These are phyloP conservation scores for Neurospora sp. DNA, from an alignment of 495 filamentous ascomycete species.

Conservation along the genomic window DNA sequence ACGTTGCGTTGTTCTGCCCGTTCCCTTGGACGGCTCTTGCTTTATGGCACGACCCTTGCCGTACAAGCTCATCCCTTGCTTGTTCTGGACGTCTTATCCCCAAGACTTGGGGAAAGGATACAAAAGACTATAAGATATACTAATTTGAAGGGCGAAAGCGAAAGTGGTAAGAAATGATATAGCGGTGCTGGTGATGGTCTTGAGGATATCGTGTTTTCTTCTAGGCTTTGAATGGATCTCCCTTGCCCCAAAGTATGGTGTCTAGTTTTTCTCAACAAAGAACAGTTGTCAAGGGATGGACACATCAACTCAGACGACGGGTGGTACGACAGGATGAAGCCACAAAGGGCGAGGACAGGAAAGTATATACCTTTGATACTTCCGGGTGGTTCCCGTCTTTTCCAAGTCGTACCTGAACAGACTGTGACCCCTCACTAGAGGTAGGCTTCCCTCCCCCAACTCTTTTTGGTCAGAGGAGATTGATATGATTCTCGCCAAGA, in stretches of 20 bases:
- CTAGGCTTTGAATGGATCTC: background rate
- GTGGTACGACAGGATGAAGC: background rate
- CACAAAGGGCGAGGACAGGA: background rate
- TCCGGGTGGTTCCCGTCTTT: background rate
- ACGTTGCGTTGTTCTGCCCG: background rate
- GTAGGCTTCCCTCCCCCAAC: background rate
- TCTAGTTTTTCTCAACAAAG: background rate
- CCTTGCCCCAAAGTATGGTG: background rate
- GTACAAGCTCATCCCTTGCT: background rate
- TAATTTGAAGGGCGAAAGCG: background rate
- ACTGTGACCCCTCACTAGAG: background rate
- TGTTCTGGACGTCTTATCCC: background rate
- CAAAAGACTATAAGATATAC: background rate
- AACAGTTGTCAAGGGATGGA: background rate
- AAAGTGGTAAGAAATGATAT: background rate
- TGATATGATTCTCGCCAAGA: background rate
- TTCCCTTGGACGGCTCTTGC: background rate
- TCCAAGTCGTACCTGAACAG: background rate
- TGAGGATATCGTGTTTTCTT: background rate
- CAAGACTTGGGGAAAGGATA: no score
- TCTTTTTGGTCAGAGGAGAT: background rate
- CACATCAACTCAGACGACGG: background rate
- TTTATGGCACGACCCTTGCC: background rate
- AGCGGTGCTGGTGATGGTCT: background rate
- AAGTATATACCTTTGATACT: background rate